A percentile compares a stretch with the other conserved stretches of the same genome.
phyloP scores from a whole-genome alignment of 2,329 filamentous ascomycete genomes.

The Penicillium sp. region DNA sequence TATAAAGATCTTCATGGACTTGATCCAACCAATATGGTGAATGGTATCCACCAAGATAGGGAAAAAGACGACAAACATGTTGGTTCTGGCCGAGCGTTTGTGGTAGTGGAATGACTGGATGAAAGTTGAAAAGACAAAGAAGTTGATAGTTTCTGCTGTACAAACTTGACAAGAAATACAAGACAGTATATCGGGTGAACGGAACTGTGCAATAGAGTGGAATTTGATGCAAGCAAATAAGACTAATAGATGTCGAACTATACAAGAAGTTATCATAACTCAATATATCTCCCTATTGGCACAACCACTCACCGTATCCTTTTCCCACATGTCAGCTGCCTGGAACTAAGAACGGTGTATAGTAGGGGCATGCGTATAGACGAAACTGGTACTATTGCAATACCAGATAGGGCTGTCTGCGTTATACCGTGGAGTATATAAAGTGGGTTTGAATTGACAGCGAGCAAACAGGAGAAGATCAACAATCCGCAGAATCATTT shows the following conservation, averaged over 20 bases:
- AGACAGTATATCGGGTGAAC: no score
- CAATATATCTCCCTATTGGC: no score
- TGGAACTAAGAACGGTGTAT: background rate
- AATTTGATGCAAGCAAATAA: background rate
- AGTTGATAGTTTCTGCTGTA: no score
- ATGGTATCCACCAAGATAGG: no score
- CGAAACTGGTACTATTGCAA: background rate
- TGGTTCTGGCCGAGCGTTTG: no score
- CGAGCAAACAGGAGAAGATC: background rate
- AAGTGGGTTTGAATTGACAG: background rate
- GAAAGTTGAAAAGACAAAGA: no score
- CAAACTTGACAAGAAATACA: no score
- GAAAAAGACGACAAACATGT: no score
- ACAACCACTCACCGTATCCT: background rate
- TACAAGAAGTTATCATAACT: background rate
- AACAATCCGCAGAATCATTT: background rate
- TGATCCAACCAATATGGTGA: background rate
- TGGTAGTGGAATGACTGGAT: no score
- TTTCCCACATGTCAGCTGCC: background rate
- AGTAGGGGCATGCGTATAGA: background rate
- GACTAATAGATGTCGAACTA: background rate
- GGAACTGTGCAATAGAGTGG: no score
- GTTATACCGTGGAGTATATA: background rate
- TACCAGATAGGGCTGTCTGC: background rate
- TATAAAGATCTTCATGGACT: background rate